These are phyloP conservation scores for Limonomyces culmigenus DNA, from an alignment of 1,284 basidiomycete species.

Conservation along the genomic window DNA sequence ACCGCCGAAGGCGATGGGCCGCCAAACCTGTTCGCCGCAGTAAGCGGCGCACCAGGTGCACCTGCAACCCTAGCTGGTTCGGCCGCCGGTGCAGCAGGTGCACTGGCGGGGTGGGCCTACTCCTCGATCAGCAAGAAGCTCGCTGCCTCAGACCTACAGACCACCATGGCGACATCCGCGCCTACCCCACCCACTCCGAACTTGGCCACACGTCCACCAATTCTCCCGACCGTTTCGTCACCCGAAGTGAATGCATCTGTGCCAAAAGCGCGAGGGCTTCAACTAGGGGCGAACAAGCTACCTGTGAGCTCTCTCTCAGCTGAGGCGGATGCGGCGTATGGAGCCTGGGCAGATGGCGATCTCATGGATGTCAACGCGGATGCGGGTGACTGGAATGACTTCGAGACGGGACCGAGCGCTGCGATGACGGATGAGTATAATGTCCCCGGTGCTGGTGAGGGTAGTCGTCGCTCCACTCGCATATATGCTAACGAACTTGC, in stretches of 20 bases:
- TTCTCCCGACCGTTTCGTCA: constrained; percentile 7
- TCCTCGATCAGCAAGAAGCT: constrained; percentile 74
- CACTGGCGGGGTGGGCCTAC: constrained; percentile 88
- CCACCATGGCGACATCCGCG: constrained; percentile 28
- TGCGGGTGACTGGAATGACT: constrained; percentile 80
- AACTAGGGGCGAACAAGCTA: constrained; percentile 43
- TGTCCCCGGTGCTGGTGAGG: too few relatives aligned
- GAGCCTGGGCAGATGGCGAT: constrained; percentile 61
- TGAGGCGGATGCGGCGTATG: constrained; percentile 37
- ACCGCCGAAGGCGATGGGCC: constrained; percentile 20
- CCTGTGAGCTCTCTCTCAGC: constrained; percentile 22
- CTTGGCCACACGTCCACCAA: constrained; percentile 7
- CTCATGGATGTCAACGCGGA: constrained; percentile 87
- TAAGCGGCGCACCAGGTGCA: constrained; percentile 14
- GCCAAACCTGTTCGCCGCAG: constrained; percentile 17
- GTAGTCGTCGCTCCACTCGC: too few relatives aligned
- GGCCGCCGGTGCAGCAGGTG: constrained; percentile 80
- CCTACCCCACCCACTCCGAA: constrained; percentile 22
- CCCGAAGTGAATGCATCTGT: constrained; percentile 9
- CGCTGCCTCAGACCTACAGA: constrained; percentile 55
- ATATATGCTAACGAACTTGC: too few relatives aligned
- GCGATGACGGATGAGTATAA: too few relatives aligned
- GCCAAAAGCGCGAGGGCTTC: constrained; percentile 39
- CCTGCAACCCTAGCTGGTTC: constrained; percentile 59
- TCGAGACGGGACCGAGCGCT: too few relatives aligned